These are phyloP conservation scores for Ampelocalamus luodianensis DNA, from an alignment of 176 grass and related monocot genomes.

Conservation along the genomic window DNA sequence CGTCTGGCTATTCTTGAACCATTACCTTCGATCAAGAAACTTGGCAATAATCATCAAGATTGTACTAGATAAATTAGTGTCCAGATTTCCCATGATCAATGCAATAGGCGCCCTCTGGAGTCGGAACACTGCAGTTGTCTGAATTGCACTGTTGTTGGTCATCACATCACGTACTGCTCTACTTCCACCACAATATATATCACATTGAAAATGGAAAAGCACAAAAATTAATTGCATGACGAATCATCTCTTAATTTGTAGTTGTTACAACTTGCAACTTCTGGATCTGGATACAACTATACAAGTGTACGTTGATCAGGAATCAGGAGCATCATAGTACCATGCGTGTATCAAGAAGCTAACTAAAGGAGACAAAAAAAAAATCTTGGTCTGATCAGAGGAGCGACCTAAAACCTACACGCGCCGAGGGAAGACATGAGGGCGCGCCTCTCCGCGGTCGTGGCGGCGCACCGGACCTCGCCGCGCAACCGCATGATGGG, in stretches of 20 bases:
- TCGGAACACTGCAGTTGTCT: no score
- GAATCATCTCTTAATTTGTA: neutral
- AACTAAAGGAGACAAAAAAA: neutral
- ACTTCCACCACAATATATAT: neutral
- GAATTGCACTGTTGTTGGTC: no score
- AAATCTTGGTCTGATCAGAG: neutral
- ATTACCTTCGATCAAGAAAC: no score
- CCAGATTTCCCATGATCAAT: no score
- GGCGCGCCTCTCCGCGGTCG: neutral
- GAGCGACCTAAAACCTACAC: neutral
- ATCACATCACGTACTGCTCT: neutral
- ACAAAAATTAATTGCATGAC: neutral
- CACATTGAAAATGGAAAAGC: neutral
- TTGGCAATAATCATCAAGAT: no score
- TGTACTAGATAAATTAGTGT: no score
- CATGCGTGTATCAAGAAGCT: neutral
- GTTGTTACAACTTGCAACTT: neutral
- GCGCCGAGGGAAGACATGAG: neutral
- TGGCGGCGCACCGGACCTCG: neutral
- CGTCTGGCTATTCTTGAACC: no score
- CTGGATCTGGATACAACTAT: neutral
- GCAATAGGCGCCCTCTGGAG: no score
- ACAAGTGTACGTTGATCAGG: neutral
- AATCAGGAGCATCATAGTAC: neutral
- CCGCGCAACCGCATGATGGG: neutral